Base-by-base conservation (phyloP, 371 early-diverging fungal genomes). In the Haplosporangium sp. region DNA sequence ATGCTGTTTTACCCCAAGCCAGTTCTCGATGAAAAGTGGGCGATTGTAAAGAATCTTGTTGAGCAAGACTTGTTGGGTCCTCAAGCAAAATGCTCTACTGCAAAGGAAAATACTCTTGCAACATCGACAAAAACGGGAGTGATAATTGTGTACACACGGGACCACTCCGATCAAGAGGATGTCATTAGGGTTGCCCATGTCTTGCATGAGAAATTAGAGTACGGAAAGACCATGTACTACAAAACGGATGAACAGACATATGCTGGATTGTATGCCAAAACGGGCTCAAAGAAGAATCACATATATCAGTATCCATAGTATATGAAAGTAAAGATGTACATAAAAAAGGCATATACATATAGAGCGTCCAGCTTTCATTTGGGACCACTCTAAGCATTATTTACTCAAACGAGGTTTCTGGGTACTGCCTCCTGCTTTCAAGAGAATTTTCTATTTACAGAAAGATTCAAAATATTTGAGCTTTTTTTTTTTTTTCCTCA, bases 1-100 rank as follows among this genome's bases (percentile, higher is more conserved):
- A 76, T 71, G 76, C 17, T 76, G 13, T 76, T 76, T 17, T 76
- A 76, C 35, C 65, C 65, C 53, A 70, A 71, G 39, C 63, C 76
- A 0, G 40, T 71, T 53, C 67, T 76, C 3, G 76, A 76, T 50
- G 71, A 71, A 37, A 76, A 76, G 48, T 76, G 71, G 76, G 56
- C 52, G 13, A 27, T 11, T 8, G 67, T 71, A 9, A 70, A 71
- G 56, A 7, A 3, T 1, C 57, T 76, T 8, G 45, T 63, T 9
- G 76, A 76, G 48, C 63, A 71, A 20, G 71, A 64, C 50, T 0
- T 45, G 27, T 20, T 76, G 48, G 71, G 76, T 20, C 65, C 57
- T 7, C 13, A 38, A 48, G 76, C 76, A 17, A 76, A 76, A 64
- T 70, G 71, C 55, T 76, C 76, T 38, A 76, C 76, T 15, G 71